A percentile compares a stretch with the other conserved stretches of the same genome.
Conservation (phyloP, 805 yeast genomes). For the Wickerhamiella hasegawae region DNA sequence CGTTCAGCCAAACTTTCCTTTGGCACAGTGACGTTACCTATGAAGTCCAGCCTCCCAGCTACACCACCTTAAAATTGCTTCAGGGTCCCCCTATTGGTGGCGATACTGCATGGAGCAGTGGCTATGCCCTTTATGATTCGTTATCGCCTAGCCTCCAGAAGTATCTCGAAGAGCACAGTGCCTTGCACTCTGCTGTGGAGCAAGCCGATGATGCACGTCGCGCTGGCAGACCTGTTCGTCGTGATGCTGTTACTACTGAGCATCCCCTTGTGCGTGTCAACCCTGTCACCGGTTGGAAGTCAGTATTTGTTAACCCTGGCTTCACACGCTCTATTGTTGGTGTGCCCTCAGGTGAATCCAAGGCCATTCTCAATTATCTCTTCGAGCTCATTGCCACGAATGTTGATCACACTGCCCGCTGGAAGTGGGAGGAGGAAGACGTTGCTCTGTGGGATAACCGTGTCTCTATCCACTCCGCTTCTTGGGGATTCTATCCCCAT, state of each 20-base stretch:
- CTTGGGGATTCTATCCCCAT: slow-evolving; percentile 26
- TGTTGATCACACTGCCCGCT: slow-evolving; percentile 30
- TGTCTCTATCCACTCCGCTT: slow-evolving; percentile 33
- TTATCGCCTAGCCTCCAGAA: slow-evolving; percentile 33
- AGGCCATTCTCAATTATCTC: slow-evolving; percentile 40
- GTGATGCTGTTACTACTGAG: slow-evolving; percentile 32
- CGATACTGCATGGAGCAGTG: slow-evolving; percentile 42
- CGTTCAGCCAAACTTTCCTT: slow-evolving; percentile 16
- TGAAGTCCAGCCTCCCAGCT: slow-evolving; percentile 59
- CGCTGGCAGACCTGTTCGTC: slow-evolving; percentile 36
- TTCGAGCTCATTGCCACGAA: slow-evolving; percentile 21
- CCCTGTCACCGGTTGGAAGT: slow-evolving; percentile 49
- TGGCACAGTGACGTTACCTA: slow-evolving; percentile 73
- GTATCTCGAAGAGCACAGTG: slow-evolving; percentile 40
- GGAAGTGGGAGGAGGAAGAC: slow-evolving; percentile 30
- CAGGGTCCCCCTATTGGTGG: slow-evolving; percentile 40
- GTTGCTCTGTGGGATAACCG: slow-evolving; percentile 45
- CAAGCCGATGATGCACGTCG: slow-evolving; percentile 18
- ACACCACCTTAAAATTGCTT: slow-evolving; percentile 48
- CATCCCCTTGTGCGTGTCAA: slow-evolving; percentile 49
- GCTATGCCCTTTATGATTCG: slow-evolving; percentile 38
- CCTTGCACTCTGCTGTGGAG: slow-evolving; percentile 41
- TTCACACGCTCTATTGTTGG: slow-evolving; percentile 57
- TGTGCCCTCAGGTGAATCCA: slow-evolving; percentile 56
- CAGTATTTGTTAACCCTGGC: slow-evolving; percentile 37